Conservation (phyloP, 2,329 filamentous ascomycete genomes). For the Hypomyces rosellus region DNA sequence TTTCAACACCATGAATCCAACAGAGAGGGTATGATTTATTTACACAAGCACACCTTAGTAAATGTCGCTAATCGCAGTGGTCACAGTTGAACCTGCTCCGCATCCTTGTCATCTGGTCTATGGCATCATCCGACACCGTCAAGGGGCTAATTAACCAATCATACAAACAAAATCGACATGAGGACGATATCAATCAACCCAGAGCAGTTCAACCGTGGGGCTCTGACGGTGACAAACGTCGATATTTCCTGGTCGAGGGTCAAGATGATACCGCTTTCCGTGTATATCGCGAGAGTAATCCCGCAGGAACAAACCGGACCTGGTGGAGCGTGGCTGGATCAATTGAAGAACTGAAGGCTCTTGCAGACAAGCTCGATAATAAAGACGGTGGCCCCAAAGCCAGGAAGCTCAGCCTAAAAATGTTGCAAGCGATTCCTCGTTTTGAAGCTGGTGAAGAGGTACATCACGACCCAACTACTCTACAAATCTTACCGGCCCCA, state of each 20-base stretch:
- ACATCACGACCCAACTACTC: constrained; percentile 12
- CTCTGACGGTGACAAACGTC: constrained; percentile 78
- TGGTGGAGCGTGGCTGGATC: constrained; percentile 92
- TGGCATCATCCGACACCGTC: constrained; percentile 80
- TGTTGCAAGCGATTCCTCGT: constrained; percentile 71
- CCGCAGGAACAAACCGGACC: constrained; percentile 64
- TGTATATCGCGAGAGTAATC: constrained; percentile 89
- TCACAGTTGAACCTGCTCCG: constrained; percentile 72
- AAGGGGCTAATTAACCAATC: constrained; percentile 76
- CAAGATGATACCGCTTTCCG: constrained; percentile 91
- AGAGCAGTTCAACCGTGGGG: constrained; percentile 89
- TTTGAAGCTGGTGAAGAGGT: constrained; percentile 93
- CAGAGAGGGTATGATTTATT: constrained; percentile 61
- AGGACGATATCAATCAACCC: constrained; percentile 74
- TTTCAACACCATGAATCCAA: constrained; percentile 76
- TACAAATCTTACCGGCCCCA: background rate
- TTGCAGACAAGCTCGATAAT: constrained; percentile 70
- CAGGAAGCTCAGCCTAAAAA: constrained; percentile 69
- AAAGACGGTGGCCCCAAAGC: constrained; percentile 78
- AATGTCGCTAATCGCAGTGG: constrained; percentile 9
- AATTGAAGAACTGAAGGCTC: constrained; percentile 74
- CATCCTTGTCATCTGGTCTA: constrained; percentile 79
- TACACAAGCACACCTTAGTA: background rate
- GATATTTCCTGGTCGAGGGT: constrained; percentile 91
- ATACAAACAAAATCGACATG: constrained; percentile 82